phyloP scores from a whole-genome alignment of 805 yeast genomes.

The Sugiyamaella smithiae region DNA sequence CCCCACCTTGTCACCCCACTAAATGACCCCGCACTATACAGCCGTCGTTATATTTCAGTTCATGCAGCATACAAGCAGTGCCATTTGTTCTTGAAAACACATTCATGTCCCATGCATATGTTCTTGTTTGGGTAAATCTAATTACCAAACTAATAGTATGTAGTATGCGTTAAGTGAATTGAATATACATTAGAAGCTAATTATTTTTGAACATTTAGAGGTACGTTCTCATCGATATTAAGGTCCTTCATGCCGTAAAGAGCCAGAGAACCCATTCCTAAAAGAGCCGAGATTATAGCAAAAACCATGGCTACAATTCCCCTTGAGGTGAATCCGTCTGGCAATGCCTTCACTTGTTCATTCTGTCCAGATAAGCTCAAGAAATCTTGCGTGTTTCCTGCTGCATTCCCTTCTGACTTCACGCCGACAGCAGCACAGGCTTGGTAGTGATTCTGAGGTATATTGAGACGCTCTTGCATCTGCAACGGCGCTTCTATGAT shows the following conservation, averaged over 20 bases:
- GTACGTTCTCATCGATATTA: slow-evolving; percentile 1
- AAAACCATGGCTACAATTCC: slow-evolving; percentile 93
- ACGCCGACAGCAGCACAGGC: slow-evolving; percentile 60
- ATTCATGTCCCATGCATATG: no score
- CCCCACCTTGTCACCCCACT: no score
- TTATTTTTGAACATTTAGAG: no score
- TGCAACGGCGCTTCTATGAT: slow-evolving; percentile 78
- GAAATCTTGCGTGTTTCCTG: slow-evolving; percentile 63
- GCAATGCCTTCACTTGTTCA: slow-evolving; percentile 62
- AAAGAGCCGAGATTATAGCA: slow-evolving; percentile 77
- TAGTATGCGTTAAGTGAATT: no score
- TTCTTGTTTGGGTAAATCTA: no score
- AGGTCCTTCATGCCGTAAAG: slow-evolving; percentile 57
- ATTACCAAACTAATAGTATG: no score
- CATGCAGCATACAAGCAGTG: no score
- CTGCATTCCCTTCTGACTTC: slow-evolving; percentile 75
- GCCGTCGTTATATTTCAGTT: no score
- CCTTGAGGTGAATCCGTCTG: slow-evolving; percentile 86
- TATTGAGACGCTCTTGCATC: slow-evolving; percentile 44
- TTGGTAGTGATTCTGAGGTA: slow-evolving; percentile 57
- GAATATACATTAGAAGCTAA: no score
- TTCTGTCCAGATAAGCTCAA: slow-evolving; percentile 71
- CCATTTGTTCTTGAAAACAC: no score
- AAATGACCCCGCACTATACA: no score
- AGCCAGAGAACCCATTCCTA: slow-evolving; percentile 74